Evolutionary conservation across 2,329 filamentous ascomycete species (phyloP), one percentile per base, ranked within the genome.

Genomic region (Saccharata proteae): DNA sequence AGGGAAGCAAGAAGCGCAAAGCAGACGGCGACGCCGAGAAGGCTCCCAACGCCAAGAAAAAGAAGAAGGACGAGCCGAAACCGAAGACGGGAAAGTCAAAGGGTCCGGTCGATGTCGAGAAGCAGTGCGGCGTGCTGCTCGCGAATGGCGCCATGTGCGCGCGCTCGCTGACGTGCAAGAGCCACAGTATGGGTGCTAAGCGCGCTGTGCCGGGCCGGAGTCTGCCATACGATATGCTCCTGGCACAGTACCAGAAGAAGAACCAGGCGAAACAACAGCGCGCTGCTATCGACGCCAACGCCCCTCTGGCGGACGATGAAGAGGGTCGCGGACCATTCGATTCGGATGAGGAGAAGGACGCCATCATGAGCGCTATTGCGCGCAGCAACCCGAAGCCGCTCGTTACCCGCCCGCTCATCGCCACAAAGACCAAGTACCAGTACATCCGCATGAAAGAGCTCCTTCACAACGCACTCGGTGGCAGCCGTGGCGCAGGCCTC

Each of bases 181-280:
- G 80, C 38, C 86, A 94, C 43, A 78, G 71, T n/a, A 93, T 94
- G 86, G 85, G 86, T 8, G 80, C 86, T 4, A 94, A 94, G 58
- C 71, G 86, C 43, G 80, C 80, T 1, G 86, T 94, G 3, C 80
- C 83, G 4, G 86, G 86, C 1, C 70, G 86, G 38, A 90, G 81
- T 26, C 60, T 93, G 37, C 86, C 86, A 2, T 94, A 94, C 49
- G 85, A 93, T 54, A 90, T 93, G 78, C 64, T 94, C 22, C 67
- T 94, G 10, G 54, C 53, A 20, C 62, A 65, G 34, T 67, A 66
- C 38, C 63, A 67, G 78, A 94, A 96, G 69, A 96, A 94, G 67
- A 98, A 98, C 47, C 90, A 96, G 56, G 90, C 90, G 14, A 93
- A 93, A 50, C 83, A 93, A 61, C 90, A 96, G 57, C 93, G 94